Percentiles rank a stretch among this genome's conserved stretches.
Evolutionary conservation across 1,284 basidiomycete genomes (phyloP).

Genomic region (Veloboletus limbatus): DNA sequence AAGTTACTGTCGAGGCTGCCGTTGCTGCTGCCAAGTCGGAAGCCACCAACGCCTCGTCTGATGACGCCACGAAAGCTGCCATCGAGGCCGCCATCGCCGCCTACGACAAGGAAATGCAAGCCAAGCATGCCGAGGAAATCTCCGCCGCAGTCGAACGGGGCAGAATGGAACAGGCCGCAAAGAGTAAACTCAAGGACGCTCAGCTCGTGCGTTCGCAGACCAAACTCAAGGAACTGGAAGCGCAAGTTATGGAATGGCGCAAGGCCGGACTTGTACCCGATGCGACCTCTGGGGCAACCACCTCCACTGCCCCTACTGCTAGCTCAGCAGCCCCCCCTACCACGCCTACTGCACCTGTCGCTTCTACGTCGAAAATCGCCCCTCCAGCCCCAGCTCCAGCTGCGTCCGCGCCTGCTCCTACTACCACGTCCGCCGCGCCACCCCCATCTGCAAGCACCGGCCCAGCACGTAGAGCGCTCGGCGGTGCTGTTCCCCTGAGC

Average conservation of each 20-base stretch:
- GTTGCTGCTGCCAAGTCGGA: constrained; percentile 43
- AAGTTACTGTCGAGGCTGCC: constrained; percentile 49
- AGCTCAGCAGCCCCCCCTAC: constrained; percentile 1
- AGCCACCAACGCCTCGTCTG: constrained; percentile 27
- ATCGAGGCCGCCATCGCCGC: constrained; percentile 51
- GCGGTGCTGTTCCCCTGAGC: constrained; percentile 29
- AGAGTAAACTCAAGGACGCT: constrained; percentile 65
- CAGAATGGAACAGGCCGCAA: constrained; percentile 56
- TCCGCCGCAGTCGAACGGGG: constrained; percentile 64
- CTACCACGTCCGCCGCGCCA: constrained; percentile 3
- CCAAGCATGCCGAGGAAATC: constrained; percentile 53
- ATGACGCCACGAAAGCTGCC: constrained; percentile 39
- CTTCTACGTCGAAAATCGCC: background rate
- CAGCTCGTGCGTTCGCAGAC: constrained; percentile 57
- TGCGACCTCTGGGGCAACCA: constrained; percentile 14
- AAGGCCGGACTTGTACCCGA: constrained; percentile 45
- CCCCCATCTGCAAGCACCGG: constrained; percentile 10
- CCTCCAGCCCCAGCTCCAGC: constrained; percentile 12
- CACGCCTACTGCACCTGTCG: constrained; percentile 14
- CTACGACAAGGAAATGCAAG: constrained; percentile 45
- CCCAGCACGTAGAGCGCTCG: constrained; percentile 23
- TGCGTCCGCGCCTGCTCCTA: constrained; percentile 19
- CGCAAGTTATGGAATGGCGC: constrained; percentile 55
- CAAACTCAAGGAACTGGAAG: constrained; percentile 65
- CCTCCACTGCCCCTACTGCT: constrained; percentile 14